A percentile compares a stretch with the other conserved stretches of the same genome.
Evolutionary conservation across 164 flowering plant genomes (phyloP).

Genomic region (Stephania japonica): DNA sequence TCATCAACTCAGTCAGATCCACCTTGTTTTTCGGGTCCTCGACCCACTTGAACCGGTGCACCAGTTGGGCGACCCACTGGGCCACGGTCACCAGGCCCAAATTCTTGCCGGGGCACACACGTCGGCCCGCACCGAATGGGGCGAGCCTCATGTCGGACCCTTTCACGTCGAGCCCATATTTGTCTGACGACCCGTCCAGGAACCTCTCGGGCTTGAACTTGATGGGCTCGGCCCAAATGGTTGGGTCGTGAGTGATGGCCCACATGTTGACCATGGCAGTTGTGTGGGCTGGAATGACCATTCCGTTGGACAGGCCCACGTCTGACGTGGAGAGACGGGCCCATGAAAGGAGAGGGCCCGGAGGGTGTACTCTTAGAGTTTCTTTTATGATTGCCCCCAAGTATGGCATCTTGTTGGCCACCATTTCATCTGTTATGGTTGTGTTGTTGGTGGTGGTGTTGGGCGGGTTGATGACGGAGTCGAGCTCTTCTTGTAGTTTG

Average conservation of each 20-base stretch:
- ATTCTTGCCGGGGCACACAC: constrained; percentile 55
- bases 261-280: constrained; percentile 81
- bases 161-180: constrained; percentile 29
- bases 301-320: constrained; percentile 34
- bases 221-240: constrained; percentile 38
- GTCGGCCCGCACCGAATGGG: constrained; percentile 58
- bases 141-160: constrained; percentile 52
- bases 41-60: constrained; percentile 38
- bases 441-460: too few species aligned
- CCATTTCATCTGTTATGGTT: constrained; percentile 27
- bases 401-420: constrained; percentile 28
- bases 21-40: background rate
- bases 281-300: constrained; percentile 45
- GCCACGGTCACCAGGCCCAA: constrained; percentile 38
- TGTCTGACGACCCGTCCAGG: background rate
- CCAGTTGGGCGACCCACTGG: constrained; percentile 49
- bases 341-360: constrained; percentile 57
- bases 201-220: constrained; percentile 48
- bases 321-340: constrained; percentile 41
- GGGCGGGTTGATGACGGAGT: constrained; percentile 16
- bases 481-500: constrained; percentile 33
- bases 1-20: background rate
- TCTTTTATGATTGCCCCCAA: constrained; percentile 48
- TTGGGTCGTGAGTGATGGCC: constrained; percentile 57
- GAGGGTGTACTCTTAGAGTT: constrained; percentile 45